Evolutionary conservation across 2,329 filamentous ascomycete species (phyloP).

Genomic region (Fusarium sp.): DNA sequence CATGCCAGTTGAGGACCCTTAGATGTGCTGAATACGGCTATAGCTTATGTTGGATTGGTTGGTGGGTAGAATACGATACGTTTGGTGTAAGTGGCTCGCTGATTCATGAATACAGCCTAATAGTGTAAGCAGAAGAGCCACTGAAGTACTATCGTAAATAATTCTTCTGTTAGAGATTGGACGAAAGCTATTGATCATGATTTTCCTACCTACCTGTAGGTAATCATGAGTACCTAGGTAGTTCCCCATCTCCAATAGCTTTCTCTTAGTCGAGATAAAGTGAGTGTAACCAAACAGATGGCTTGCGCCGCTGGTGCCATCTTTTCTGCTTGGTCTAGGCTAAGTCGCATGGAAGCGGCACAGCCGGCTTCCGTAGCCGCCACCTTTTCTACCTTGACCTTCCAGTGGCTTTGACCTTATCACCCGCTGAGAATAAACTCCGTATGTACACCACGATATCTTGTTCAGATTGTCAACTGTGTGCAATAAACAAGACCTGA

Average conservation of each 20-base stretch:
- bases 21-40: background rate
- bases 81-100: constrained; percentile 1
- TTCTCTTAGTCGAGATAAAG: constrained; percentile 10
- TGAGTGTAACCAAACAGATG: background rate
- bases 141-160: background rate
- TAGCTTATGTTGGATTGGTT: background rate
- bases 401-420: constrained; percentile 20
- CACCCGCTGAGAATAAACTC: background rate
- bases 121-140: background rate
- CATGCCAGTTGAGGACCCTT: constrained; percentile 7
- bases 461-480: background rate
- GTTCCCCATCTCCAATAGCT: background rate
- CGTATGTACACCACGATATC: background rate
- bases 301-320: background rate
- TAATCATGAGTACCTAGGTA: background rate
- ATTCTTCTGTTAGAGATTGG: background rate
- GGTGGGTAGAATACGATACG: background rate
- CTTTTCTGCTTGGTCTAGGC: background rate
- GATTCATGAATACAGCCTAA: background rate
- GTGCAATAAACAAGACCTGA: background rate
- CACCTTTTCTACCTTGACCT: background rate
- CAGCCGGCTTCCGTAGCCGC: constrained; percentile 24
- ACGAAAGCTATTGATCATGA: background rate
- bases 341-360: constrained; percentile 19
- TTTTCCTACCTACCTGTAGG: background rate